A percentile compares a stretch with the other conserved stretches of the same genome.
Conservation (phyloP, 495 filamentous ascomycete genomes). For the Bryoglossum gracile region DNA sequence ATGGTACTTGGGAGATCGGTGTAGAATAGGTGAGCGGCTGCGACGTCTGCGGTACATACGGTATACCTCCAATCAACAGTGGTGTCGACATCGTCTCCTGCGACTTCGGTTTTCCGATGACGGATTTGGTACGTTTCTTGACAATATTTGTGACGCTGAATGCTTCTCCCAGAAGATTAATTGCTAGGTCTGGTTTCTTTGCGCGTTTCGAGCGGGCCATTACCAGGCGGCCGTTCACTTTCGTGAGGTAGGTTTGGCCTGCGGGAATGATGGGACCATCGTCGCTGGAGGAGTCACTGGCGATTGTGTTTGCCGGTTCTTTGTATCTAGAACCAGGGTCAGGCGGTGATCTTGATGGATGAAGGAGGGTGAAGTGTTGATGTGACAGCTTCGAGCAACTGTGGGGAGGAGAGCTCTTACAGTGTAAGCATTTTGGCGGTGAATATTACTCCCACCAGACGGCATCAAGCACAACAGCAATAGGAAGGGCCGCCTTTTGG, state of each 20-base stretch:
- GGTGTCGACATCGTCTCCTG: background rate
- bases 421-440: slow-evolving; percentile 14
- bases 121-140: slow-evolving; percentile 11
- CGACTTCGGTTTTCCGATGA: slow-evolving; percentile 2
- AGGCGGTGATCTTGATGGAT: too few relatives aligned
- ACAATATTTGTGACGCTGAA: slow-evolving; percentile 7
- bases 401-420: slow-evolving; percentile 5
- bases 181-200: background rate
- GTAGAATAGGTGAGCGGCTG: slow-evolving; percentile 3
- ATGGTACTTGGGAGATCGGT: slow-evolving; percentile 14
- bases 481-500: too few relatives aligned
- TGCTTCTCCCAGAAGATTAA: slow-evolving; percentile 19
- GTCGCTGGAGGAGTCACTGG: background rate
- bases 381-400: too few relatives aligned
- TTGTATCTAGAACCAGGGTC: background rate
- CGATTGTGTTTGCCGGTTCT: background rate
- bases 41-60: slow-evolving; percentile 11
- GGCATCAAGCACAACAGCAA: too few relatives aligned
- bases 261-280: slow-evolving; percentile 9
- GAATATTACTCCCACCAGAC: too few relatives aligned
- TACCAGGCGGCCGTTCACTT: slow-evolving; percentile 25
- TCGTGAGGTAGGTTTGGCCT: slow-evolving; percentile 22
- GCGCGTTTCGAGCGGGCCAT: slow-evolving; percentile 21
- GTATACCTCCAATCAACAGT: slow-evolving; percentile 13
- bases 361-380: too few relatives aligned